Base-by-base conservation (phyloP, 2,329 filamentous ascomycete genomes). In the Alternaria infectoria region DNA sequence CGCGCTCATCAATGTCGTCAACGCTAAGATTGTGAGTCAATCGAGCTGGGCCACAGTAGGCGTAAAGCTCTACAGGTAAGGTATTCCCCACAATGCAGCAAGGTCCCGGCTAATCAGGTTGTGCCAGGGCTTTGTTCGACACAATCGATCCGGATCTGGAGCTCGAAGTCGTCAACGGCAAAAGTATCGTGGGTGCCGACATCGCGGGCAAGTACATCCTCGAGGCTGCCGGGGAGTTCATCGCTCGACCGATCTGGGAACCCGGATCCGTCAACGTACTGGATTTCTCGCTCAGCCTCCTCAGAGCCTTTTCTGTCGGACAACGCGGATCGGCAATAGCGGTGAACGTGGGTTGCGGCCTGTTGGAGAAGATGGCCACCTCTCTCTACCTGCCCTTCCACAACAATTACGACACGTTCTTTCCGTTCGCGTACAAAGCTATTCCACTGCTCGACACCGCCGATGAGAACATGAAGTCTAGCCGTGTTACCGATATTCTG, bases 11-110 rank as follows among this genome's bases (percentile, higher is more conserved):
- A 9, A 26, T 11, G 25, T 36, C 17, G 15, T 59, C 23, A 43
- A 52, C 10, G 23, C 32, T 12, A 45, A 36, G 32, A 44, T 59
- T 6, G 15, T 28, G 26, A 26, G 13, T 26, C 47, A 36, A 10
- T 59, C 6, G 19, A 23, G 4, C 17, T 59, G 49, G 49, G 40
- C 17, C 9, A 3, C 17, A 32, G 8, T 15, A n/a, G 57, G 25
- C 6, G 26, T 54, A 6, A 54, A 32, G 25, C 26, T 59, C 57
- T 59, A 45, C 57, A 32, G 47, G 57, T 47, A n/a, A 54, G 36
- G 1, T 5, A 21, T 40, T 3, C 3, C 1, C 19, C 28, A n/a
- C n/a, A 5, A 25, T 3, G 1, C 6, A 19, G 13, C 2, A 32
- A 2, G 2, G 2, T 6, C 7, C 3, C 17, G 26, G 49, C 49